phyloP scores from a whole-genome alignment of 2,329 filamentous ascomycete genomes.

The Fonsecaea multimorphosa region DNA sequence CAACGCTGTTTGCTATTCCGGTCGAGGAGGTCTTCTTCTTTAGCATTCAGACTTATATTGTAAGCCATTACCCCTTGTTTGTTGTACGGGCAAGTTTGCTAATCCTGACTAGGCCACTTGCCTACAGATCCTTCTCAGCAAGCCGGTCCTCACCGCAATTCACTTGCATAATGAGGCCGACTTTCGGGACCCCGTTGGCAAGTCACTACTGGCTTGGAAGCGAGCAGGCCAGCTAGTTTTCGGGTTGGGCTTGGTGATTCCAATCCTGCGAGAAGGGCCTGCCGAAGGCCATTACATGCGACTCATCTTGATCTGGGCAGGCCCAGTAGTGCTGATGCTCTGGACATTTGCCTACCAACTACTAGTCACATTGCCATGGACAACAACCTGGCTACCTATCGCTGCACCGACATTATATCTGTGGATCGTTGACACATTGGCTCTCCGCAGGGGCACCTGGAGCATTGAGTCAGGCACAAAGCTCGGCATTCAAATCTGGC shows the following conservation, averaged over 20 bases:
- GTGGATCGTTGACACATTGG: constrained; percentile 74
- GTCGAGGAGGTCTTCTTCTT: constrained; percentile 79
- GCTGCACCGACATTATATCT: constrained; percentile 70
- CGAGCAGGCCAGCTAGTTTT: constrained; percentile 60
- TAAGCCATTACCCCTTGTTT: constrained; percentile 27
- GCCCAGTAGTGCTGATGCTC: constrained; percentile 68
- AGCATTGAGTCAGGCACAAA: constrained; percentile 72
- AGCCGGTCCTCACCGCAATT: constrained; percentile 63
- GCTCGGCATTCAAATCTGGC: constrained; percentile 67
- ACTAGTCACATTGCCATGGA: constrained; percentile 64
- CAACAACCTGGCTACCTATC: constrained; percentile 66
- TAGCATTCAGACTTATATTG: constrained; percentile 74
- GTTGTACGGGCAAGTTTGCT: constrained; percentile 3
- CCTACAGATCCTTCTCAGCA: constrained; percentile 71
- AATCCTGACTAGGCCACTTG: constrained; percentile 58
- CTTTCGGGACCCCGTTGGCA: constrained; percentile 37
- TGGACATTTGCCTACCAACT: constrained; percentile 70
- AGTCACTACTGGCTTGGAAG: constrained; percentile 51
- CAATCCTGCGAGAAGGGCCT: constrained; percentile 52
- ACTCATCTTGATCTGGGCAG: constrained; percentile 72
- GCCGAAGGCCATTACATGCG: constrained; percentile 69
- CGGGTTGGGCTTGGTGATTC: constrained; percentile 41
- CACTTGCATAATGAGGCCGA: constrained; percentile 55
- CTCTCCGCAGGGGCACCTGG: constrained; percentile 73
- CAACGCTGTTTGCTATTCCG: constrained; percentile 68